Evolutionary conservation across 306 rosid genomes (phyloP).

Genomic region (Dalbergia cochinchinensis): DNA sequence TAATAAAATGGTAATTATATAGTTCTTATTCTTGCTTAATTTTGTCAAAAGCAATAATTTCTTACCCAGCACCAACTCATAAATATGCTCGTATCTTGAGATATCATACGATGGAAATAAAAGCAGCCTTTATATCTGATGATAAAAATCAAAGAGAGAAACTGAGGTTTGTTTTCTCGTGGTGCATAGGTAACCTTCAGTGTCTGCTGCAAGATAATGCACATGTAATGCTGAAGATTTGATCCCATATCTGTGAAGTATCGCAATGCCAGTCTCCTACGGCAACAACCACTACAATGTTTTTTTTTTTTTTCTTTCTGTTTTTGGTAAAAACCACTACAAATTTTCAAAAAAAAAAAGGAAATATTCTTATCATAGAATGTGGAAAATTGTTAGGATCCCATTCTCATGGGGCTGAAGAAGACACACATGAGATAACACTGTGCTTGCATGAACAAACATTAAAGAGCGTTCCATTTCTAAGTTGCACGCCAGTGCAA

Average conservation of each 20-base stretch:
- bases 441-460: too few relatives aligned
- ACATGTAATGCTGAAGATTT: conserved; percentile 53
- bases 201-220: conserved; percentile 34
- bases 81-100: too few relatives aligned
- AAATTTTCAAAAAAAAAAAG: not conserved
- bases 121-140: not conserved
- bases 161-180: not conserved
- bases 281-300: not conserved
- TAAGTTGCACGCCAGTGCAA: too few relatives aligned
- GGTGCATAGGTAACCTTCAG: conserved; percentile 58
- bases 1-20: too few relatives aligned
- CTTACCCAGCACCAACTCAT: too few relatives aligned
- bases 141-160: conserved; percentile 7
- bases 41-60: too few relatives aligned
- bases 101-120: too few relatives aligned
- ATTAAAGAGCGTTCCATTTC: too few relatives aligned
- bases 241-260: conserved; percentile 61
- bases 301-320: not conserved
- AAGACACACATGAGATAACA: too few relatives aligned
- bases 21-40: too few relatives aligned
- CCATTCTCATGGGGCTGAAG: too few relatives aligned
- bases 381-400: not conserved
- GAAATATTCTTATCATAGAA: not conserved
- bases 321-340: too few relatives aligned
- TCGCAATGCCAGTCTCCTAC: conserved; percentile 17